Base-by-base conservation (phyloP, 495 filamentous ascomycete species). In the Articulospora tetracladia region DNA sequence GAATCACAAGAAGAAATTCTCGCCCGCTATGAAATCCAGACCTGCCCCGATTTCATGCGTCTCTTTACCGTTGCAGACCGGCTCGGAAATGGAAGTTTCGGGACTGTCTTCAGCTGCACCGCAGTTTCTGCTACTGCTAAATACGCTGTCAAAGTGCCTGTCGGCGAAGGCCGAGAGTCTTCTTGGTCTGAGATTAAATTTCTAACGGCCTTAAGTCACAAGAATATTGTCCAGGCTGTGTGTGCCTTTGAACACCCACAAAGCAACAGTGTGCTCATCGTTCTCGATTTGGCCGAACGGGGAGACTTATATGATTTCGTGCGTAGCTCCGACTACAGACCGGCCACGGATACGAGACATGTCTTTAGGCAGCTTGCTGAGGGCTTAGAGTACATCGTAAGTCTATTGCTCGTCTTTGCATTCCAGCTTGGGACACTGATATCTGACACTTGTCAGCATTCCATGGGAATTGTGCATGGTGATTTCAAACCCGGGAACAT, bases 401-500 rank as follows among this genome's bases (percentile, higher is more conserved):
- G 39, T 44, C 3, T 32, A n/a, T 32, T 32, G 6, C 13, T 32
- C 30, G 30, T 32, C 30, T 13, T 32, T 6, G 30, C 13, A 6
- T 32, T 32, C 13, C 30, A 13, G 30, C 30, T 32, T 32, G 30
- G n/a, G n/a, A n/a, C n/a, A n/a, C n/a, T n/a, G n/a, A n/a, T n/a
- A n/a, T n/a, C 30, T 32, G 13, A 32, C 30, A 13, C 30, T 32
- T 6, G 6, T 13, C n/a, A 44, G 39, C 47, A 50, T n/a, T 25
- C 6, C 20, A 7, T 8, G 8, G 25, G 25, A 50, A 3, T 50
- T 7, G 25, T n/a, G 6, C 47, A 50, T 17, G 19, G 25, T 22
- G 47, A 50, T 27, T 27, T 50, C 47, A 50, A 50, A n/a, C 25
- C 47, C 6, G 47, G 25, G 25, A 50, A 50, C 17, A 50, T 50